Evolutionary conservation across 345 rosid genomes (phyloP).

Genomic region (Geranium rotundifolium): DNA sequence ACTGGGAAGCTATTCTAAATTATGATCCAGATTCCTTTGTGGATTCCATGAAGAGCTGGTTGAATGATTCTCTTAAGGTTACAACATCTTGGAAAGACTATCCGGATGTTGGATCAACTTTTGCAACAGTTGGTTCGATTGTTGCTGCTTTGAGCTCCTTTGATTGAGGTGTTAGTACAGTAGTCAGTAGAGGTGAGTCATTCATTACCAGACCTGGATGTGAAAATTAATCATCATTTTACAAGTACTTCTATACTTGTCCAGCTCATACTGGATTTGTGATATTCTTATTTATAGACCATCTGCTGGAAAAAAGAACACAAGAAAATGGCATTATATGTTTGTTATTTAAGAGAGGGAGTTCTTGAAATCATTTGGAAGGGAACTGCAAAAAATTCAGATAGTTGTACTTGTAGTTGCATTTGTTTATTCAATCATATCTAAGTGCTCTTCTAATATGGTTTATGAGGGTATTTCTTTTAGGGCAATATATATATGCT

Average conservation of each 20-base stretch:
- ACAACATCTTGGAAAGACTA: constrained; percentile 74
- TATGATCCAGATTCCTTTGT: constrained; percentile 45
- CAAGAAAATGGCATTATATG: too few relatives aligned
- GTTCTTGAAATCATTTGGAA: too few relatives aligned
- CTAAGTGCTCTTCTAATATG: too few relatives aligned
- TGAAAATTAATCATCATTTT: not conserved
- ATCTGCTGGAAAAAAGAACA: too few relatives aligned
- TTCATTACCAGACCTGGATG: constrained; percentile 1
- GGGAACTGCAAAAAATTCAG: too few relatives aligned
- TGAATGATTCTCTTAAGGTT: constrained; percentile 59
- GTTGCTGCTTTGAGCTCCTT: constrained; percentile 68
- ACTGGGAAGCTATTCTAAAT: constrained; percentile 92
- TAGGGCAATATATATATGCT: too few relatives aligned
- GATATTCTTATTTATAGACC: too few relatives aligned
- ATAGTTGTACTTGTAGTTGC: too few relatives aligned
- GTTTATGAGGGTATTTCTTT: too few relatives aligned
- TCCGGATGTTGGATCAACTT: constrained; percentile 60
- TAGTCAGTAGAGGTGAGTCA: constrained; percentile 25
- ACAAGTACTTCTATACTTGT: not conserved
- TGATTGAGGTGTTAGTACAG: constrained; percentile 23
- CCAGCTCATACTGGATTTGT: too few relatives aligned
- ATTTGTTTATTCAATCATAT: too few relatives aligned
- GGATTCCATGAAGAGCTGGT: constrained; percentile 63
- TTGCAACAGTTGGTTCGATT: constrained; percentile 69
- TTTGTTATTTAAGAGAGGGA: too few relatives aligned